phyloP scores from a whole-genome alignment of 2,329 filamentous ascomycete genomes.

The Xenosphaeropsis pyriputrescens region DNA sequence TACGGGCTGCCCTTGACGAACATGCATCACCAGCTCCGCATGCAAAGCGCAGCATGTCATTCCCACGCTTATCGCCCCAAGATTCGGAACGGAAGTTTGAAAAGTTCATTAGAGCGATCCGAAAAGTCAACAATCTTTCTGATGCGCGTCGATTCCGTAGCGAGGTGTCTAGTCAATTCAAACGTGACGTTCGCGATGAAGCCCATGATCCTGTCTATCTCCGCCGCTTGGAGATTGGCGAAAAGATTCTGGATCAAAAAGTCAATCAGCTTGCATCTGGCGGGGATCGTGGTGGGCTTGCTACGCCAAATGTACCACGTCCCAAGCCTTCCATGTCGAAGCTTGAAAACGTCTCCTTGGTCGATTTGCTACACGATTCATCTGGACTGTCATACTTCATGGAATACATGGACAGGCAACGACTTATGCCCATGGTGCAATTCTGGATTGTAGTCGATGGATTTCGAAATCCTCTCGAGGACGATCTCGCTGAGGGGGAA shows the following conservation, averaged over 20 bases:
- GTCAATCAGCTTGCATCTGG: conserved; percentile 67
- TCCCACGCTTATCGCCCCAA: conserved; percentile 65
- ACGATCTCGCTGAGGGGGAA: conserved; percentile 55
- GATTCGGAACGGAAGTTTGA: conserved; percentile 92
- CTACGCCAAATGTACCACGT: conserved; percentile 11
- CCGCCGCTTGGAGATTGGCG: conserved; percentile 80
- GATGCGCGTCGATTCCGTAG: conserved; percentile 87
- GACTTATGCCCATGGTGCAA: conserved; percentile 78
- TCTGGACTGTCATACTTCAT: conserved; percentile 95
- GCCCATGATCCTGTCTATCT: conserved; percentile 77
- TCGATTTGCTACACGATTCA: conserved; percentile 78
- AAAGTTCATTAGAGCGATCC: conserved; percentile 78
- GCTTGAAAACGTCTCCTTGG: conserved; percentile 61
- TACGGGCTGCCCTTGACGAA: conserved; percentile 83
- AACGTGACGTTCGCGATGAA: conserved; percentile 65
- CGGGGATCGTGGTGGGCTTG: conserved; percentile 24
- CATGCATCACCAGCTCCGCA: conserved; percentile 75
- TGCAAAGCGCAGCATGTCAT: conserved; percentile 45
- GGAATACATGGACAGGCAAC: conserved; percentile 96
- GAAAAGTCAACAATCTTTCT: conserved; percentile 79
- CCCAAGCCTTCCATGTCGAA: conserved; percentile 32
- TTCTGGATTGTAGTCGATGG: conserved; percentile 98
- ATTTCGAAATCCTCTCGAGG: conserved; percentile 85
- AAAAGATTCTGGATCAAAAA: conserved; percentile 77
- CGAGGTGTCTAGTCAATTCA: conserved; percentile 82